phyloP scores from a whole-genome alignment of 768 basidiomycete genomes.

The Trametes villosa region DNA sequence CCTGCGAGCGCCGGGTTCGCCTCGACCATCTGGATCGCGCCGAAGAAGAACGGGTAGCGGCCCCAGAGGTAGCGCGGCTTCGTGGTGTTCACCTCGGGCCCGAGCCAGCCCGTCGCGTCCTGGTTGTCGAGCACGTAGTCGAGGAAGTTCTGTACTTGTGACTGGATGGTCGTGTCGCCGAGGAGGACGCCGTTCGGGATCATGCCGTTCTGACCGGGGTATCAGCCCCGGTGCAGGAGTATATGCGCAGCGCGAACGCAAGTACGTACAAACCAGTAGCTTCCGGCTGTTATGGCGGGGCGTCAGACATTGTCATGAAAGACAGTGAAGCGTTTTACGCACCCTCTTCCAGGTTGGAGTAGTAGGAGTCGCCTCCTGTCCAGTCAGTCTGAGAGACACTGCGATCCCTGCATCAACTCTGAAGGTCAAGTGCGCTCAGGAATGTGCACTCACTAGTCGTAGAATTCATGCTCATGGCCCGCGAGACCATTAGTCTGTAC shows the following conservation, averaged over 20 bases:
- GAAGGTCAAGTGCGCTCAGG: no score
- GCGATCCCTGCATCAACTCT: neutral
- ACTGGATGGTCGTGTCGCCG: constrained; percentile 49
- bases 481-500: constrained; percentile 42
- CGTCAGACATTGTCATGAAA: neutral
- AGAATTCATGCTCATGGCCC: constrained; percentile 43
- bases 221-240: neutral
- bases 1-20: constrained; percentile 46
- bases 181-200: constrained; percentile 54
- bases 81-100: constrained; percentile 55
- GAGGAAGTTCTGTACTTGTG: constrained; percentile 52
- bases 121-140: constrained; percentile 55
- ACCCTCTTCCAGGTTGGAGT: constrained; percentile 43
- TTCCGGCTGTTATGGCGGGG: constrained; percentile 44
- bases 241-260: neutral
- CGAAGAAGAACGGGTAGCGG: constrained; percentile 61
- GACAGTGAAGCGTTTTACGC: neutral
- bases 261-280: constrained; percentile 59
- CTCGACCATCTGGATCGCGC: constrained; percentile 61
- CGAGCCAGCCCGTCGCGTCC: constrained; percentile 59
- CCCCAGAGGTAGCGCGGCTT: constrained; percentile 62
- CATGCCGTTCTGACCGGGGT: constrained; percentile 49
- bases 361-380: constrained; percentile 40
- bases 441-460: constrained; percentile 36
- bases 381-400: constrained; percentile 41